Conservation (phyloP, 108 stramenopile species). For the Nitzschia sp. region DNA sequence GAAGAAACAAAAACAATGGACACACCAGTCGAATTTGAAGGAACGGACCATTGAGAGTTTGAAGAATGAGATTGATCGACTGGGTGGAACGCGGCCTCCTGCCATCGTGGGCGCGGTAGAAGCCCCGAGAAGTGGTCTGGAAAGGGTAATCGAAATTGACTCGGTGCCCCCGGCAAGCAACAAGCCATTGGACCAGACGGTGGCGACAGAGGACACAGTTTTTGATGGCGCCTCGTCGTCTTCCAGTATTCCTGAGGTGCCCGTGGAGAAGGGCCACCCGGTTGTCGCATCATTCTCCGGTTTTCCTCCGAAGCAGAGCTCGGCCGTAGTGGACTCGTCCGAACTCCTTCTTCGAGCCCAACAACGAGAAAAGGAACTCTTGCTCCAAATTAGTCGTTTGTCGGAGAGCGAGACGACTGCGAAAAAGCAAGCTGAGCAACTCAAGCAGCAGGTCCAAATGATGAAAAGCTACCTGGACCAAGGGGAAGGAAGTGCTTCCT, state of each 20-base stretch:
- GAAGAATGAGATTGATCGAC: neutral
- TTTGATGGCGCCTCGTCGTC: neutral
- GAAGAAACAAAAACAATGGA: conserved; percentile 12
- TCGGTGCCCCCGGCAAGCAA: neutral
- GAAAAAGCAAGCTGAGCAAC: neutral
- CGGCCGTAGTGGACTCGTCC: too few species aligned
- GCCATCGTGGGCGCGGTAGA: neutral
- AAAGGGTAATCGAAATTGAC: neutral
- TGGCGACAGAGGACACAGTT: neutral
- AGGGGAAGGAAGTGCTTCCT: too few species aligned
- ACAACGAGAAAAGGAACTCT: conserved; percentile 12
- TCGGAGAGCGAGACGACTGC: conserved; percentile 2
- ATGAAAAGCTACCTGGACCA: neutral
- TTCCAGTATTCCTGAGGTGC: neutral
- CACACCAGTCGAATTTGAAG: conserved; percentile 13
- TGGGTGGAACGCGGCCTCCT: neutral
- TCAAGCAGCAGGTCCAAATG: neutral
- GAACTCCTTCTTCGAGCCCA: neutral
- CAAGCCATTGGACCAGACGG: neutral
- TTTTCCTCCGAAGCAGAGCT: too few species aligned
- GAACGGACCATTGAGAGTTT: conserved; percentile 11
- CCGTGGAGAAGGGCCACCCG: neutral
- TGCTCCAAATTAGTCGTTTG: neutral
- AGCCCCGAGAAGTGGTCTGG: neutral
- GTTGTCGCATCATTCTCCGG: too few species aligned